These are phyloP conservation scores for Linum lewisii DNA, from an alignment of 345 rosid species.

Conservation along the genomic window DNA sequence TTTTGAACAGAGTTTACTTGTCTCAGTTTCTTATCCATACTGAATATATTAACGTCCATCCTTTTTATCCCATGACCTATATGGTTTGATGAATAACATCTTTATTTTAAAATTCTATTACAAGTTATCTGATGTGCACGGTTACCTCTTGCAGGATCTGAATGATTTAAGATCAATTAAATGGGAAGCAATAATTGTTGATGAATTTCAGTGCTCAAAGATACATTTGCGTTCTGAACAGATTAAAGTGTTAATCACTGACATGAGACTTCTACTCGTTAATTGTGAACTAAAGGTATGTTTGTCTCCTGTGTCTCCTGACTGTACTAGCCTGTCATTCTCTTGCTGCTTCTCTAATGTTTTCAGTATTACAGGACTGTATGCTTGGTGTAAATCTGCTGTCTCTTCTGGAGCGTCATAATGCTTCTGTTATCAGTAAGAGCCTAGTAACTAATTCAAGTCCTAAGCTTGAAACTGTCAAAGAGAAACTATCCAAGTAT, in stretches of 20 bases:
- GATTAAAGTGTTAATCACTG: conserved; percentile 26
- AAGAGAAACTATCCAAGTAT: conserved; percentile 31
- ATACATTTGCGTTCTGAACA: conserved; percentile 23
- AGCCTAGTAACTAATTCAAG: conserved; percentile 14
- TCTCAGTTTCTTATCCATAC: too few species aligned
- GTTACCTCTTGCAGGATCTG: conserved; percentile 33
- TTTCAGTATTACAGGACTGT: conserved; percentile 31
- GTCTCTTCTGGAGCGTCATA: conserved; percentile 26
- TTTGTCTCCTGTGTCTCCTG: conserved; percentile 10
- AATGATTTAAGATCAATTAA: conserved; percentile 19
- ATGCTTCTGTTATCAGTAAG: conserved; percentile 7
- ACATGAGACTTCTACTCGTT: conserved; percentile 37
- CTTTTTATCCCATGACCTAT: neutral
- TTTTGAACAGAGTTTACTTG: too few species aligned
- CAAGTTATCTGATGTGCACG: neutral
- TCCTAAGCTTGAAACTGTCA: conserved; percentile 19
- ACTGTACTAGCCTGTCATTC: neutral
- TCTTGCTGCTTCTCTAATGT: conserved; percentile 11
- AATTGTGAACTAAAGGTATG: conserved; percentile 43
- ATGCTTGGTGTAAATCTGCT: conserved; percentile 21
- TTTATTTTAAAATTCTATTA: neutral
- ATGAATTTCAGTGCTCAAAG: conserved; percentile 32
- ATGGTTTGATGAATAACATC: neutral
- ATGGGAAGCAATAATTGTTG: conserved; percentile 48
- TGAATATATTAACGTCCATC: neutral